Conservation (phyloP, 208 protist genomes). For the Trypanosoma avium region DNA sequence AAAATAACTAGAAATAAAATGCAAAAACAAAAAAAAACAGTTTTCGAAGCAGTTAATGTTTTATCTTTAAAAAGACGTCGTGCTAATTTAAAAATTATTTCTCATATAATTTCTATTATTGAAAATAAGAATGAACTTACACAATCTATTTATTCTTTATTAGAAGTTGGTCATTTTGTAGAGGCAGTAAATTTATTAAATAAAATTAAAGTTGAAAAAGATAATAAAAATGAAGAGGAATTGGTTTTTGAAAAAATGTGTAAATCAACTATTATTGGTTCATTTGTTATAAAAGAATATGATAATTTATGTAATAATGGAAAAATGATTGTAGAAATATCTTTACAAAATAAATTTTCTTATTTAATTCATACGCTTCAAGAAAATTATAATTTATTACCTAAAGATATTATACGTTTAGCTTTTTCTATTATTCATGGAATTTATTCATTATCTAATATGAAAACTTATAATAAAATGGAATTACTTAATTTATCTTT, state of each 20-base stretch:
- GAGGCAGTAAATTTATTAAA: not conserved
- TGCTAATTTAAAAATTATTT: not conserved
- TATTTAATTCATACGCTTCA: not conserved
- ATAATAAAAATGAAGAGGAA: not conserved
- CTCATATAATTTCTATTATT: not conserved
- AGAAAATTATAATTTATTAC: not conserved
- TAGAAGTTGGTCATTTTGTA: not conserved
- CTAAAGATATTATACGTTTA: not conserved
- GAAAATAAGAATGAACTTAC: not conserved
- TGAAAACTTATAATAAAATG: not conserved
- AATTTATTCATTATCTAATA: not conserved
- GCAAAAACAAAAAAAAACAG: not conserved
- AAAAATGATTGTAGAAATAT: not conserved
- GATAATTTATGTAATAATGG: not conserved
- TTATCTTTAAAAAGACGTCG: constrained; percentile 1
- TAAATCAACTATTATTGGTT: not conserved
- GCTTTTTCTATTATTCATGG: not conserved
- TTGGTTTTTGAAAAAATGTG: not conserved
- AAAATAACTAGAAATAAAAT: not conserved
- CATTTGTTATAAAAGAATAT: not conserved
- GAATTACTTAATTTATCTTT: not conserved
- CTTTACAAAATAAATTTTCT: not conserved
- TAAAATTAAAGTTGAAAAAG: not conserved
- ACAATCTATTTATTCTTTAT: not conserved
- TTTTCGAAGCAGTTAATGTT: not conserved